Evolutionary conservation across 2,329 filamentous ascomycete species (phyloP).

Genomic region (Colletotrichum australisinense): DNA sequence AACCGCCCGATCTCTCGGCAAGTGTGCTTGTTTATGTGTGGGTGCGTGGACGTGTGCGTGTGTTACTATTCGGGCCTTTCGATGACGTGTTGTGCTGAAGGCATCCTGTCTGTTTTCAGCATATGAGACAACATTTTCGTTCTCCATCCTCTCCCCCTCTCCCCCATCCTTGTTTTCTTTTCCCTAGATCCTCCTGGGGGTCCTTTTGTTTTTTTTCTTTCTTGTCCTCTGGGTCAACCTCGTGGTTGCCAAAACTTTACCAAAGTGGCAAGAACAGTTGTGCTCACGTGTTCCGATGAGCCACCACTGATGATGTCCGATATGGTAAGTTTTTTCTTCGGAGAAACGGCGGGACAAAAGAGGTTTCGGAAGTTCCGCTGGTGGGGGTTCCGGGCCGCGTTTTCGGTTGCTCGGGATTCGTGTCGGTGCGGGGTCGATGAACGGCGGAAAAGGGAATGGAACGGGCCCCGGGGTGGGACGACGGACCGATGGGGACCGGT

Average conservation of each 20-base stretch:
- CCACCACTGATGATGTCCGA: neutral
- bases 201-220: neutral
- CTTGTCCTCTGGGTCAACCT: neutral
- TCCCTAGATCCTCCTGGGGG: neutral
- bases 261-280: neutral
- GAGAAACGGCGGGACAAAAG: neutral
- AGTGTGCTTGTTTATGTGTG: neutral
- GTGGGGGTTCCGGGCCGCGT: neutral
- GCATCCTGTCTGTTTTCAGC: neutral
- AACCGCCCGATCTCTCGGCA: conserved; percentile 4
- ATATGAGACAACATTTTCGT: neutral
- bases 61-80: neutral
- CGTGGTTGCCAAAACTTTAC: neutral
- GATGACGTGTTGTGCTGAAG: neutral
- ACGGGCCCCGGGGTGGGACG: no score
- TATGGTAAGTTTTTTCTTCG: neutral
- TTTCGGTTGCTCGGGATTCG: neutral
- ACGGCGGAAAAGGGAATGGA: no score
- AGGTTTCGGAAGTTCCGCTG: neutral
- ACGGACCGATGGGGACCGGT: neutral
- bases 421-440: neutral
- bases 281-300: neutral
- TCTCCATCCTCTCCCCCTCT: neutral
- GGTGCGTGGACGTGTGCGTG: no score
- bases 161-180: neutral